Evolutionary conservation across 1,284 basidiomycete genomes (phyloP).

Genomic region (Marasmius oreades): DNA sequence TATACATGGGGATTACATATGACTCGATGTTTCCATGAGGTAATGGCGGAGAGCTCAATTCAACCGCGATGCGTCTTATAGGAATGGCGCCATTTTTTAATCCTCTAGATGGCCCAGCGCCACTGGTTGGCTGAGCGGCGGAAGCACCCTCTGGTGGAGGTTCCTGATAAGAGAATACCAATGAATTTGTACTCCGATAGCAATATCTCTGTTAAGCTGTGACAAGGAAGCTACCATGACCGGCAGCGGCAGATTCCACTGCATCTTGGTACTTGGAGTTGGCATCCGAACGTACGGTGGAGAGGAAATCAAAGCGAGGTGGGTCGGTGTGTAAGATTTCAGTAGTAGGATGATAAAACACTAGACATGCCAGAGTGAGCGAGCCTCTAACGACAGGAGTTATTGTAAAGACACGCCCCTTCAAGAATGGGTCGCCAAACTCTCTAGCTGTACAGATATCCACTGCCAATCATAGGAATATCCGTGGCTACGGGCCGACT

Average conservation of each 20-base stretch:
- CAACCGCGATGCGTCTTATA: too few species aligned
- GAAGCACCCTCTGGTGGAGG: too few species aligned
- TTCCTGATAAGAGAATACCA: too few species aligned
- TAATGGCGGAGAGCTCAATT: too few species aligned
- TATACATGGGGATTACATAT: too few species aligned
- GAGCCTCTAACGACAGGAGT: not conserved
- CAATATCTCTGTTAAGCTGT: too few species aligned
- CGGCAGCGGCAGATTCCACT: slow-evolving; percentile 33
- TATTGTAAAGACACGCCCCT: slow-evolving; percentile 33
- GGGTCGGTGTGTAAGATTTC: slow-evolving; percentile 65
- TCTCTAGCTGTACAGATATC: slow-evolving; percentile 54
- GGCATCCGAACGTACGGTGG: slow-evolving; percentile 58
- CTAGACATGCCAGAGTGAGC: slow-evolving; percentile 24
- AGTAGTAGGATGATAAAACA: slow-evolving; percentile 56
- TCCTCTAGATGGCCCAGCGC: too few species aligned
- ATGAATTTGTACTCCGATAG: too few species aligned
- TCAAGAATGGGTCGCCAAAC: slow-evolving; percentile 51
- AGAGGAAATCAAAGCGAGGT: slow-evolving; percentile 67
- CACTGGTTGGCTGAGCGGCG: too few species aligned
- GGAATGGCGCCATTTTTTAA: too few species aligned
- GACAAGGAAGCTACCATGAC: slow-evolving; percentile 42
- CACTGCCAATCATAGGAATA: slow-evolving; percentile 21
- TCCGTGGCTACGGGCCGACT: slow-evolving; percentile 14
- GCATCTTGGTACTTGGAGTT: slow-evolving; percentile 34
- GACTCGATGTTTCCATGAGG: too few species aligned